Evolutionary conservation across 2,329 filamentous ascomycete genomes (phyloP).

Genomic region (Apiospora malaysiana): DNA sequence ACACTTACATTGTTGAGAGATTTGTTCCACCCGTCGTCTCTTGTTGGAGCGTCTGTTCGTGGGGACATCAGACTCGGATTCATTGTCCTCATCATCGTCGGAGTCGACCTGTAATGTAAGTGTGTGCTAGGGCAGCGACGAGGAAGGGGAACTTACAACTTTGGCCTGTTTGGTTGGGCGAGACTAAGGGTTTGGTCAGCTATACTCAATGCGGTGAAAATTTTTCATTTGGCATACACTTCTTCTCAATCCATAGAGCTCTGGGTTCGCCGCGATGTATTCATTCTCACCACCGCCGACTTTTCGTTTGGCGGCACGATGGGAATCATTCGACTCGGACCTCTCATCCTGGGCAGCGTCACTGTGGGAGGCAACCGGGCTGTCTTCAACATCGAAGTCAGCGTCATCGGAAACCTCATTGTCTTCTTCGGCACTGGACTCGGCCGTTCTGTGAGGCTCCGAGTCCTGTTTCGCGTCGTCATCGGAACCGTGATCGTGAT

Average conservation of each 20-base stretch:
- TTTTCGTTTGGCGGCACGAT: slow-evolving; percentile 76
- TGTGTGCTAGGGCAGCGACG: slow-evolving; percentile 5
- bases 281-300: slow-evolving; percentile 73
- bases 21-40: slow-evolving; percentile 68
- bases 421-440: slow-evolving; percentile 53
- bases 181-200: slow-evolving; percentile 51
- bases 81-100: slow-evolving; percentile 63
- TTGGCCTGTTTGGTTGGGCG: slow-evolving; percentile 64
- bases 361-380: slow-evolving; percentile 54
- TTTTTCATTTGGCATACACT: slow-evolving; percentile 69
- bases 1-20: slow-evolving; percentile 66
- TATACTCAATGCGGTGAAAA: slow-evolving; percentile 27
- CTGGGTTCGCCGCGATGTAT: slow-evolving; percentile 88
- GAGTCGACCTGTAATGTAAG: slow-evolving; percentile 41
- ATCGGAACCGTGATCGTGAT: slow-evolving; percentile 37
- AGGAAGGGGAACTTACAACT: slow-evolving; percentile 51
- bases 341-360: slow-evolving; percentile 57
- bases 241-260: slow-evolving; percentile 90
- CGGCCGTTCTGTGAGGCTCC: slow-evolving; percentile 43
- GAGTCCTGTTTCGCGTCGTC: slow-evolving; percentile 43
- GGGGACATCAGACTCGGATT: slow-evolving; percentile 77
- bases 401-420: slow-evolving; percentile 68
- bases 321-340: slow-evolving; percentile 75
- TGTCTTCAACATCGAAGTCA: slow-evolving; percentile 79
- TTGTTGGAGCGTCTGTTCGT: slow-evolving; percentile 65